phyloP scores from a whole-genome alignment of 2,329 filamentous ascomycete species.

The Colletotrichum gigasporum region DNA sequence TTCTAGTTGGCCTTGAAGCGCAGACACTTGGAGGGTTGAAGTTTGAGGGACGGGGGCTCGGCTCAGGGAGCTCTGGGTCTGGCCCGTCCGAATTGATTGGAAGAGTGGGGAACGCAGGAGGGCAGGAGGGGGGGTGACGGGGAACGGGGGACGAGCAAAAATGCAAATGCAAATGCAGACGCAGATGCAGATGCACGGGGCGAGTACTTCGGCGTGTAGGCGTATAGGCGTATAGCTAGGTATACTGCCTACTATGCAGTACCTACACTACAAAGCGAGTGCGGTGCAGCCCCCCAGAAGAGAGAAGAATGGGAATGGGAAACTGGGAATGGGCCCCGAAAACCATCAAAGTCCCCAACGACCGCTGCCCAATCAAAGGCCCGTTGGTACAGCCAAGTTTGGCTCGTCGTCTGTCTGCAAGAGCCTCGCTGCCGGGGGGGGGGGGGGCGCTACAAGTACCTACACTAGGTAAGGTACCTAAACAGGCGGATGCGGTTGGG shows the following conservation, averaged over 20 bases:
- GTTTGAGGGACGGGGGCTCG: slow-evolving; percentile 26
- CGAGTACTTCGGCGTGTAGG: too few species aligned
- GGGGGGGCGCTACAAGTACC: too few species aligned
- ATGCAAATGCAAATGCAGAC: slow-evolving; percentile 13
- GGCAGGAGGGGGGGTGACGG: slow-evolving; percentile 3
- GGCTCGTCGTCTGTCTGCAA: slow-evolving; percentile 23
- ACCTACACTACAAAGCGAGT: too few species aligned
- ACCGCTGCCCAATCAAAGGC: slow-evolving; percentile 4
- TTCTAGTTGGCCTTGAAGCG: slow-evolving; percentile 31
- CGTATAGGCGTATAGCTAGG: too few species aligned
- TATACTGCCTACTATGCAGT: too few species aligned
- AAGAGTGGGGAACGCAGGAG: slow-evolving; percentile 27
- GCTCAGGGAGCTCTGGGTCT: slow-evolving; percentile 28
- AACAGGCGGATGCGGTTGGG: too few species aligned
- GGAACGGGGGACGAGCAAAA: slow-evolving; percentile 24
- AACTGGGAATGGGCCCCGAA: too few species aligned
- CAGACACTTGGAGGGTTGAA: slow-evolving; percentile 22
- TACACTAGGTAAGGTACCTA: not conserved
- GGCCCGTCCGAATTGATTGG: slow-evolving; percentile 31
- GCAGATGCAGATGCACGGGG: slow-evolving; percentile 16
- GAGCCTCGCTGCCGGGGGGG: slow-evolving; percentile 21
- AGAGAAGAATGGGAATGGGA: too few species aligned
- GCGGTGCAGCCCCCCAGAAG: too few species aligned
- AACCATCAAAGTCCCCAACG: too few species aligned
- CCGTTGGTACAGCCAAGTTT: slow-evolving; percentile 8